Conservation (phyloP, 139 green algal genomes). For the Mychonastes homosphaera region DNA sequence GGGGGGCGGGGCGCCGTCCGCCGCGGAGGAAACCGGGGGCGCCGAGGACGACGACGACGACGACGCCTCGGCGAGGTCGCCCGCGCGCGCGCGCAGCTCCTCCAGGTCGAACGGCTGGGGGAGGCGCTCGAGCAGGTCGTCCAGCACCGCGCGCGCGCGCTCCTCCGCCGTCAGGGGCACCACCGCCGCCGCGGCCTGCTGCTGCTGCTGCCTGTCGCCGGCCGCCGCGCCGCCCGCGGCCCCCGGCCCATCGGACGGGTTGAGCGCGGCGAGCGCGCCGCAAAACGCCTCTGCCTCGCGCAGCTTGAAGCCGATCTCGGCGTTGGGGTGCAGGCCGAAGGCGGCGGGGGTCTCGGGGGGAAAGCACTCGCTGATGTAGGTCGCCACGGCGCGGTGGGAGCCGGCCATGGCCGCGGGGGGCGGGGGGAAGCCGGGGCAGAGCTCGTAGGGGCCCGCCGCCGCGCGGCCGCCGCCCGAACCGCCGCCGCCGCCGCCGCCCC, state of each 20-base stretch:
- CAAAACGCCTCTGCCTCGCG: conserved; percentile 74
- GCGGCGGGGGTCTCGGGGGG: conserved; percentile 66
- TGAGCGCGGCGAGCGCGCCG: conserved; percentile 51
- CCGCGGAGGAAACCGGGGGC: no score
- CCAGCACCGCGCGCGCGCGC: conserved; percentile 73
- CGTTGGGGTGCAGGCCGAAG: conserved; percentile 86
- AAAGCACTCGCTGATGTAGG: conserved; percentile 71
- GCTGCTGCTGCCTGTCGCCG: neutral
- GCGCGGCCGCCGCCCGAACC: no score
- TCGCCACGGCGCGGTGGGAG: conserved; percentile 31
- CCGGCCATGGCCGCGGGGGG: no score
- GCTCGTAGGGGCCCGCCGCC: no score
- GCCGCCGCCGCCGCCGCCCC: no score
- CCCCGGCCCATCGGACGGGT: no score
- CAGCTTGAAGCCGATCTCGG: conserved; percentile 85
- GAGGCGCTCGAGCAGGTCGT: conserved; percentile 71
- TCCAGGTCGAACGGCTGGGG: conserved; percentile 76
- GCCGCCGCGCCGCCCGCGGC: conserved; percentile 32
- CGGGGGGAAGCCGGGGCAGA: conserved; percentile 61
- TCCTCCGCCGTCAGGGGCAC: conserved; percentile 63
- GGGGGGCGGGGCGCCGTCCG: no score
- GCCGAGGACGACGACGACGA: no score
- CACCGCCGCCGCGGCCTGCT: neutral
- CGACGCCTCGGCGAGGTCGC: no score
- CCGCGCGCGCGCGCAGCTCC: conserved; percentile 66